Evolutionary conservation across 129 eudicot genomes (phyloP), one percentile per base, ranked within the genome.

Genomic region (Flaveria robusta): DNA sequence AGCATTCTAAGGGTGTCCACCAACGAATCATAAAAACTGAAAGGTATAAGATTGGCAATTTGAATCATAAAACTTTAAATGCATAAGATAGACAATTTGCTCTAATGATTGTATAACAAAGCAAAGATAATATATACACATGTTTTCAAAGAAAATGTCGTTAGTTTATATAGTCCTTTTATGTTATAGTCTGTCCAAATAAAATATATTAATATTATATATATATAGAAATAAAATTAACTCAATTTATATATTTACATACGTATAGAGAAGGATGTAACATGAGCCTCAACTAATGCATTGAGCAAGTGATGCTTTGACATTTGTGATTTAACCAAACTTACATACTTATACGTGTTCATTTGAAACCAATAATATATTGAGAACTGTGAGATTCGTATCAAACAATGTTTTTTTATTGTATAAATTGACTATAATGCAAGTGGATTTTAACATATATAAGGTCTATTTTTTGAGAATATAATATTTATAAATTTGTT

Each of bases 1-100:
- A 29, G 2, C 20, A 64, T 59, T 60, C 16, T 24, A 43, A 62
- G 19, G 56, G 76, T 68, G 23, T 51, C 81, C 70, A 77, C 75
- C 23, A 37, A 54, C n/a, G 68, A 19, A 66, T 67, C 29, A 67
- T 39, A 68, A 41, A 67, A 34, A 47, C 47, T 45, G 22, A 74
- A 74, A 41, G 68, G 68, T 14, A 62, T 62, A 62, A 29, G 68
- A 26, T 27, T 15, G 42, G 14, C 11, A 27, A 5, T 62, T 62
- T 62, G 42, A 4, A 62, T 29, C 22, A 29, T 62, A 62, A 9
- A 13, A 62, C 31, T 26, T 27, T 27, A 29, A 26, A 62, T 13
- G 68, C 39, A 29, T 74, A 74, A 74, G 42, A 58, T 22, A 42
- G 24, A 60, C 54, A 3, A 74, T 24, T 59, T 58, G 77, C 27